A percentile compares a stretch with the other conserved stretches of the same genome.
These are phyloP conservation scores for Schizonepeta tenuifolia DNA, from an alignment of 257 asterid genomes.

Conservation along the genomic window DNA sequence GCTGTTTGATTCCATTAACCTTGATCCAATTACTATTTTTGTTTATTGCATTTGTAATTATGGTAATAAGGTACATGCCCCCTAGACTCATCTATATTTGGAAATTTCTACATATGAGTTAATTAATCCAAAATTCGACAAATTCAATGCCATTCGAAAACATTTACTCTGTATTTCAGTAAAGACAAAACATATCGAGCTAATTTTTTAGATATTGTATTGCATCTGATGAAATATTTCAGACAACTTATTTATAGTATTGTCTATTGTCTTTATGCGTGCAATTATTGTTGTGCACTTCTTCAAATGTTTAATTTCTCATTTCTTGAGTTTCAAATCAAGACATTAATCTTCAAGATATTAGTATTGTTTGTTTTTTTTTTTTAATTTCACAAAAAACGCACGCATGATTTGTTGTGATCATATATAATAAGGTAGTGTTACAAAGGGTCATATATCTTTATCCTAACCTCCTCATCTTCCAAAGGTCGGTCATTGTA, in stretches of 20 bases:
- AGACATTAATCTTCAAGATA: not conserved
- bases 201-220: not conserved
- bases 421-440: too few species aligned
- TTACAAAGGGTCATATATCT: not conserved
- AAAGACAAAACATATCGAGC: too few species aligned
- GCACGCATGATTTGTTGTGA: too few species aligned
- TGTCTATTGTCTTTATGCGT: not conserved
- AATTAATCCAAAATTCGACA: too few species aligned
- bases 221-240: not conserved
- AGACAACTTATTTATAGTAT: not conserved
- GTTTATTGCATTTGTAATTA: not conserved
- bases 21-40: conserved; percentile 3
- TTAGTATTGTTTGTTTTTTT: too few species aligned
- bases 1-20: conserved; percentile 45
- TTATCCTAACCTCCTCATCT: conserved; percentile 22
- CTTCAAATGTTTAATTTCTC: not conserved
- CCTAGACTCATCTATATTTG: conserved; percentile 1
- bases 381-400: too few species aligned
- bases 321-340: too few species aligned
- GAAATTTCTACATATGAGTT: not conserved
- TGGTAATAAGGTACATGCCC: conserved; percentile 20
- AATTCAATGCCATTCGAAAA: not conserved
- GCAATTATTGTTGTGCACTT: not conserved
- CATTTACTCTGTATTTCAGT: not conserved
- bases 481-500: conserved; percentile 22